phyloP scores from a whole-genome alignment of 352 stramenopile genomes.

The Phytopythium kandeliae region DNA sequence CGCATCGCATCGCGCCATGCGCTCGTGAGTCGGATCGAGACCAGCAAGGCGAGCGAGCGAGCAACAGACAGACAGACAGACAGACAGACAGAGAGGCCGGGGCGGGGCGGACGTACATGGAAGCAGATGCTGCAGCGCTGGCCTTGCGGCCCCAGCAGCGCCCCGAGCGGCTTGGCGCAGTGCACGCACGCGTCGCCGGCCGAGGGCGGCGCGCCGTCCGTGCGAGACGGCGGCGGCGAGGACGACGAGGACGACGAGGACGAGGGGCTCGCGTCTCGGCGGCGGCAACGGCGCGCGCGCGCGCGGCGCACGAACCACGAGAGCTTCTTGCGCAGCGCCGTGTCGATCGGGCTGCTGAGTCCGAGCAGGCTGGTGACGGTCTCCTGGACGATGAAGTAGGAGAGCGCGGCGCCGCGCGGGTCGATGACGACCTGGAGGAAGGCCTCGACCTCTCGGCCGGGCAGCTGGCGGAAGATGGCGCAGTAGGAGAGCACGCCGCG shows the following conservation, averaged over 20 bases:
- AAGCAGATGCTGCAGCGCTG: conserved; percentile 15
- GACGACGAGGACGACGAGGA: conserved; percentile 13
- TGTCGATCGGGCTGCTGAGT: conserved; percentile 24
- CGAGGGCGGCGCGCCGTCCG: neutral
- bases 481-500: conserved; percentile 37
- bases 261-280: conserved; percentile 3
- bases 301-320: conserved; percentile 35
- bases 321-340: conserved; percentile 49
- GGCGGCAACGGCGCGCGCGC: neutral
- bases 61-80: neutral
- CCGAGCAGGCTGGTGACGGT: conserved; percentile 17
- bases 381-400: conserved; percentile 33
- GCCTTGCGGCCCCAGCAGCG: conserved; percentile 1
- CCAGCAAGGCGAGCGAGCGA: too few relatives aligned
- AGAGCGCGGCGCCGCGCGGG: conserved; percentile 23
- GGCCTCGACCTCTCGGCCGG: conserved; percentile 27
- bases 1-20: too few relatives aligned
- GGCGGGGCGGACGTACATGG: conserved; percentile 12
- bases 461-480: conserved; percentile 32
- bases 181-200: neutral
- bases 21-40: too few relatives aligned
- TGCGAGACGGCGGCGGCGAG: neutral
- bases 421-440: conserved; percentile 37
- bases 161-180: conserved; percentile 3
- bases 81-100: neutral